A percentile compares a stretch with the other conserved stretches of the same genome.
Evolutionary conservation across 441 rosid genomes (phyloP).

Genomic region (Erodium trifolium): DNA sequence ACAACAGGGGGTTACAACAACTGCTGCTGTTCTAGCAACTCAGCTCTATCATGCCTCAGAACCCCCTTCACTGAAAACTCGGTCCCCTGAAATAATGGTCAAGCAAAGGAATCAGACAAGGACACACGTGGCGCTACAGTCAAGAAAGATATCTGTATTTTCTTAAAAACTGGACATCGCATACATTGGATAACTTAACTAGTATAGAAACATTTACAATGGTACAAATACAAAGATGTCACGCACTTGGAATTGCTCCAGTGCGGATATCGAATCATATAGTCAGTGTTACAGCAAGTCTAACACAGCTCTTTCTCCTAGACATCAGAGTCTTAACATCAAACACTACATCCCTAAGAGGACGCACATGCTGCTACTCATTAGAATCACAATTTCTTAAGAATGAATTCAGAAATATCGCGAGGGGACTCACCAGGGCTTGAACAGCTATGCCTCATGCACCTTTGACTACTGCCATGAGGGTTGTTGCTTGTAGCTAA

Average conservation of each 20-base stretch:
- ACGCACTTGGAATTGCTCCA: neutral
- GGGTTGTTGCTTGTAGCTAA: conserved; percentile 27
- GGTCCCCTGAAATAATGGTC: neutral
- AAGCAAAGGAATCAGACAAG: neutral
- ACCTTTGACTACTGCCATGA: conserved; percentile 31
- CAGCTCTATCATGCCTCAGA: neutral
- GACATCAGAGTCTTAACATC: no score
- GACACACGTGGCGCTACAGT: no score
- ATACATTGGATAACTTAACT: neutral
- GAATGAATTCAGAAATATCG: neutral
- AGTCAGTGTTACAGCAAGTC: neutral
- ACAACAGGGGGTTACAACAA: neutral
- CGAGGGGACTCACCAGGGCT: neutral
- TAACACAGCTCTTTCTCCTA: neutral
- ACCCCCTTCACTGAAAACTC: neutral
- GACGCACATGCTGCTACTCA: neutral
- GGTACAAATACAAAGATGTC: neutral
- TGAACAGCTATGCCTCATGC: neutral
- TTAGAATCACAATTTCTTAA: neutral
- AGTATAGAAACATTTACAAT: neutral
- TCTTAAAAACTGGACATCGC: neutral
- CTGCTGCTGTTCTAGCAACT: neutral
- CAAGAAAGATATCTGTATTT: neutral
- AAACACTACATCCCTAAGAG: neutral
- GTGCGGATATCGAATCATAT: neutral